Base-by-base conservation (phyloP, 2,329 filamentous ascomycete genomes). In the Gaeumannomyces sp. region DNA sequence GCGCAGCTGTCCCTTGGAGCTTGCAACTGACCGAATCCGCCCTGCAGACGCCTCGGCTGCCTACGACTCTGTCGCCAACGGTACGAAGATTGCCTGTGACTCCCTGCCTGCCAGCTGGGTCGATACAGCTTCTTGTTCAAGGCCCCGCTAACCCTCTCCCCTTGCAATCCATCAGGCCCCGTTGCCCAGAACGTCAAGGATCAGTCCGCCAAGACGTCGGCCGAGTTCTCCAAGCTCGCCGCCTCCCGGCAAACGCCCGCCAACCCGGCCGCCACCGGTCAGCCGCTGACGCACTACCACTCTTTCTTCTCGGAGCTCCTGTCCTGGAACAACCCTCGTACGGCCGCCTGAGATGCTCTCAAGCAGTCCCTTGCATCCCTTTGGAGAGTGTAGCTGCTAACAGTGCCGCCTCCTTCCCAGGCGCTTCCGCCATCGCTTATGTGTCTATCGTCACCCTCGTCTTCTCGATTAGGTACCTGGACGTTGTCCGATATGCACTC, bases 271-370 rank as follows among this genome's bases (percentile, higher is more conserved):
- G 84, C 83, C 67, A 87, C 84, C 60, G 85, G 84, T 71, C 85
- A 89, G 75, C 83, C 83, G 62, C 76, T 89, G 72, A 89, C 86
- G 66, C 85, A 89, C 76, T 90, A 89, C 75, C 87, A 90, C 78
- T 89, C 86, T 22, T 85, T 89, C 77, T 90, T 90, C 76, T 84
- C 83, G 62, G 85, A 88, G 74, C 81, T 90, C 65, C 79, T 90
- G 67, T 89, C 87, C 69, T 90, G 88, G 86, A 82, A 88, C 73
- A 87, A 88, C 74, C 86, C 86, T 73, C 83, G 86, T 87, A 80
- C 73, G 83, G 16, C 6, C 31, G 3, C 45, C n/a, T 27, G 13
- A n/a, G 25, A 53, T 22, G 60, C 19, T n/a, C 35, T 58, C 60
- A 67, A 7, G 4, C 13, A 2, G 38, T 58, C 27, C n/a, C 6